A percentile compares a stretch with the other conserved stretches of the same genome.
These are phyloP conservation scores for Ciborinia camelliae DNA, from an alignment of 2,329 filamentous ascomycete genomes.

Conservation along the genomic window DNA sequence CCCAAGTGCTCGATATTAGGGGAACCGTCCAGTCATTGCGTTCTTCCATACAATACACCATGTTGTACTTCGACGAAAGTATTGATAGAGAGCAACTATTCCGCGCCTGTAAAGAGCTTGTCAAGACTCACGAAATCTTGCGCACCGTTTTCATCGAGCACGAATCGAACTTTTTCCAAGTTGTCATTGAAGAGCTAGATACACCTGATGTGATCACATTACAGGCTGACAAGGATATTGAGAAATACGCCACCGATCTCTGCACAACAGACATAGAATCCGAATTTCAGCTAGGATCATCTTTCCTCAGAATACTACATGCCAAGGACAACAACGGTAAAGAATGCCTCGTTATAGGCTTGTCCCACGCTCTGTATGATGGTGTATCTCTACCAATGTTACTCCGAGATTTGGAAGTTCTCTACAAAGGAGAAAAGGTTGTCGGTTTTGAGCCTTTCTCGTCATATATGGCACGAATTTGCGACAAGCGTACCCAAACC, in stretches of 20 bases:
- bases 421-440: slow-evolving; percentile 39
- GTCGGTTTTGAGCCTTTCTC: slow-evolving; percentile 40
- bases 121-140: slow-evolving; percentile 40
- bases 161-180: slow-evolving; percentile 38
- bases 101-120: slow-evolving; percentile 32
- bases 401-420: slow-evolving; percentile 25
- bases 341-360: slow-evolving; percentile 41
- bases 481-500: slow-evolving; percentile 32
- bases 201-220: slow-evolving; percentile 32
- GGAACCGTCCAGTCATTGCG: slow-evolving; percentile 36
- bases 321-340: slow-evolving; percentile 29
- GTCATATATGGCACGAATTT: slow-evolving; percentile 37
- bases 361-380: slow-evolving; percentile 60
- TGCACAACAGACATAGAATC: slow-evolving; percentile 39
- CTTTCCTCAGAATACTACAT: slow-evolving; percentile 38
- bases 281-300: slow-evolving; percentile 40
- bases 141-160: slow-evolving; percentile 41
- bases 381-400: slow-evolving; percentile 54
- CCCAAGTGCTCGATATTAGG: slow-evolving; percentile 43
- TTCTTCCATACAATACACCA: slow-evolving; percentile 41
- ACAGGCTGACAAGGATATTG: slow-evolving; percentile 35
- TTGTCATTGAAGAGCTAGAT: slow-evolving; percentile 38
- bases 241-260: slow-evolving; percentile 36
- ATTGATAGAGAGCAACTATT: slow-evolving; percentile 35
- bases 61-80: slow-evolving; percentile 36